phyloP scores from a whole-genome alignment of 768 basidiomycete genomes.

The Boletus reticuloceps region DNA sequence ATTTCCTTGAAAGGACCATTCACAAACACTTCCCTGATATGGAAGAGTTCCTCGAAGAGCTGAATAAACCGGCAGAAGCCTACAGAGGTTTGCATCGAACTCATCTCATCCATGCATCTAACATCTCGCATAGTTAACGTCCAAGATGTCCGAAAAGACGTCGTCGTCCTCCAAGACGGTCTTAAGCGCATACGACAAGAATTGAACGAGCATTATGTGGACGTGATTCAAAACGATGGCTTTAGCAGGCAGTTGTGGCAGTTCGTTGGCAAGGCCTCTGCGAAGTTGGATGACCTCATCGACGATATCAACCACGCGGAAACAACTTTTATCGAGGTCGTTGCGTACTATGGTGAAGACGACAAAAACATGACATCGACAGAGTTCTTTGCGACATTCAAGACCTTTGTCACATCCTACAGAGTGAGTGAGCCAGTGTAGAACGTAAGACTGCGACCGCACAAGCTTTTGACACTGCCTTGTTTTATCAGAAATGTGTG shows the following conservation, averaged over 20 bases:
- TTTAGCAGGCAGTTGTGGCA: conserved; percentile 93
- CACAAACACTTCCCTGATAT: conserved; percentile 84
- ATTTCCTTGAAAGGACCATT: conserved; percentile 90
- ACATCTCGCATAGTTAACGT: conserved; percentile 64
- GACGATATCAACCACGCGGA: conserved; percentile 90
- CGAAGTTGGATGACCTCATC: conserved; percentile 75
- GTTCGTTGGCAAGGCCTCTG: conserved; percentile 74
- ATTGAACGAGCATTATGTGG: conserved; percentile 74
- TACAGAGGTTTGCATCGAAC: conserved; percentile 68
- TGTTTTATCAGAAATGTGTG: conserved; percentile 74
- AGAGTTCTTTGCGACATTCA: conserved; percentile 97
- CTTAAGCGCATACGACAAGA: conserved; percentile 80
- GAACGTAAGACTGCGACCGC: neutral
- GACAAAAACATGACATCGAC: conserved; percentile 80
- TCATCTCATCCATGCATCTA: neutral
- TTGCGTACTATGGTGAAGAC: conserved; percentile 93
- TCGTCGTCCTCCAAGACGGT: conserved; percentile 69
- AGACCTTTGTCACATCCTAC: conserved; percentile 94
- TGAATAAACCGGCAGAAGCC: conserved; percentile 86
- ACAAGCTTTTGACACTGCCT: conserved; percentile 1
- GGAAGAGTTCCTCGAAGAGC: conserved; percentile 85
- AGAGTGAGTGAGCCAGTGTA: conserved; percentile 44
- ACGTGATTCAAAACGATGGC: conserved; percentile 65
- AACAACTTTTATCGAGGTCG: conserved; percentile 76
- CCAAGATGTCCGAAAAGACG: conserved; percentile 77